phyloP scores from a whole-genome alignment of 805 yeast species.

The Teunomyces tritomae region DNA sequence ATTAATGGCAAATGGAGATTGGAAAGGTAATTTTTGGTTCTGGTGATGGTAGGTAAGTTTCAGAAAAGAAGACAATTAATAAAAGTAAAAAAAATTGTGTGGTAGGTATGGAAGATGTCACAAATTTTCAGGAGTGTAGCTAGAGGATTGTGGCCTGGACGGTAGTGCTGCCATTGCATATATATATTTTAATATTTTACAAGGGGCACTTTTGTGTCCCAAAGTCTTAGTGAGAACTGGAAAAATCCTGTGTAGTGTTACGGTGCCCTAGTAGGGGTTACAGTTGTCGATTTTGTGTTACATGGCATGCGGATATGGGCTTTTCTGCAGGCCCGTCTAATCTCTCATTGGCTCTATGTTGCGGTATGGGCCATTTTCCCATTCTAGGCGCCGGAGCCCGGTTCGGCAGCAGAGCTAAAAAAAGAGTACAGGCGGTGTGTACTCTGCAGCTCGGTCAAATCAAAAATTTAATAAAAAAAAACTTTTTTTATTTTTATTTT shows the following conservation, averaged over 20 bases:
- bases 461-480: not conserved
- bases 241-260: no score
- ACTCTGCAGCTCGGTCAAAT: not conserved
- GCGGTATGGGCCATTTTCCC: not conserved
- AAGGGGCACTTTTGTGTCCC: not conserved
- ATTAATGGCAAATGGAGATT: no score
- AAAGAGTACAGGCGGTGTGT: not conserved
- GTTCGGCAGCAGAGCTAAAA: not conserved
- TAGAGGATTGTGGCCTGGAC: not conserved
- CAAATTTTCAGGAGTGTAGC: not conserved
- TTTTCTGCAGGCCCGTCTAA: not conserved
- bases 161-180: not conserved
- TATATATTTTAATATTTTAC: not conserved
- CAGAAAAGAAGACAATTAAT: no score
- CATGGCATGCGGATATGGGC: not conserved
- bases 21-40: no score
- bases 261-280: not conserved
- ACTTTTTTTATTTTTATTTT: not conserved
- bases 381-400: conserved; percentile 2
- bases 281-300: not conserved
- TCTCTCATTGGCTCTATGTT: not conserved
- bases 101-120: not conserved
- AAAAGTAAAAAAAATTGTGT: no score
- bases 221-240: not conserved
- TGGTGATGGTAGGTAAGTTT: no score